Conservation (phyloP, 176 grass and related monocot genomes). For the Ensete glaucum region DNA sequence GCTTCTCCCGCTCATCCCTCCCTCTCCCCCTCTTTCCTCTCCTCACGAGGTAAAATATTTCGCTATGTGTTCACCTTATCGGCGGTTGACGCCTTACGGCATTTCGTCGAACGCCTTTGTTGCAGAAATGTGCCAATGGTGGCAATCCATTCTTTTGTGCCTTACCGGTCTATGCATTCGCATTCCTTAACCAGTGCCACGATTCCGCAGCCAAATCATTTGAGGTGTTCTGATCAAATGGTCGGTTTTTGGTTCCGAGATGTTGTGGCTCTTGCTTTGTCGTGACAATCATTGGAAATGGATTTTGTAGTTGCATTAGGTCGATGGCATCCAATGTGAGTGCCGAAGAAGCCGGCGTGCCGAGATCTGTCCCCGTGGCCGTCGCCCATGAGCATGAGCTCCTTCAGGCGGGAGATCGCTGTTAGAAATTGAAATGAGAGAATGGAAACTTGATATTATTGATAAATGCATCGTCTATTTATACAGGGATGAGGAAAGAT, state of each 20-base stretch:
- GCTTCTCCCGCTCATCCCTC: not conserved
- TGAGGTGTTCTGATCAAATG: not conserved
- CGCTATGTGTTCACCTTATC: too few species aligned
- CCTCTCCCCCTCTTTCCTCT: not conserved
- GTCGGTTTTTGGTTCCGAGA: not conserved
- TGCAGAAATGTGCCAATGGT: not conserved
- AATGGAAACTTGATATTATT: too few species aligned
- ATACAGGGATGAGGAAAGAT: too few species aligned
- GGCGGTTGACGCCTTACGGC: not conserved
- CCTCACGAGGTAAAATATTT: not conserved
- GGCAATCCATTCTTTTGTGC: not conserved
- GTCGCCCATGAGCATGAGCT: constrained; percentile 16
- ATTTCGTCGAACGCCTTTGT: constrained; percentile 1
- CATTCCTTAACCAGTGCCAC: too few species aligned
- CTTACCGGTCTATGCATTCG: not conserved
- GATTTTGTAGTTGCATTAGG: not conserved
- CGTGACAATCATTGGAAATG: not conserved
- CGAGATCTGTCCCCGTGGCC: constrained; percentile 4
- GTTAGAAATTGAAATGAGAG: too few species aligned
- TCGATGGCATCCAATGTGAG: constrained; percentile 13
- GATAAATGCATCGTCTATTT: too few species aligned
- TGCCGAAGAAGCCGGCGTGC: not conserved
- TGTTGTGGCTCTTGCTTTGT: not conserved
- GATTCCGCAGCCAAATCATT: not conserved
- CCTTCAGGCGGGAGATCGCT: not conserved